Evolutionary conservation across 2,329 filamentous ascomycete genomes (phyloP), one percentile per base, ranked within the genome.

Genomic region (Pseudogymnoascus sp.): DNA sequence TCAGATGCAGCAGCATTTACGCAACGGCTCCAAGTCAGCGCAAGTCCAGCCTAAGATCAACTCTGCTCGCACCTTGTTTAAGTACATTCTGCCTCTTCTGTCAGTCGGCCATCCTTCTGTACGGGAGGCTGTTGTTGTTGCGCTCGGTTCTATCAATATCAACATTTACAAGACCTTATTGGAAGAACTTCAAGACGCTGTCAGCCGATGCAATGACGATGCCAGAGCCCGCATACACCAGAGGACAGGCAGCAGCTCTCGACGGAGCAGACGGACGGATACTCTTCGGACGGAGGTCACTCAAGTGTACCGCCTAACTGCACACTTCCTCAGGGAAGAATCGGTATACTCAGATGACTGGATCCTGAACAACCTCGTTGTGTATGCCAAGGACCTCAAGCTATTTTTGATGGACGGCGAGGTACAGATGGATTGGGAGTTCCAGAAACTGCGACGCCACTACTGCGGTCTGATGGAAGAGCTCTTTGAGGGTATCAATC

Each of bases 381-480:
- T 87, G 1, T 97, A 97, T 70, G 89, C 93, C 0, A 96, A 93
- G 71, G 93, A 97, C 66, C 79, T 99, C 37, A 93, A 96, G 65
- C 83, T 97, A 0, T 99, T 97, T 72, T 79, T 99, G 10, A 97
- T 95, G 80, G 95, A 99, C 70, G 88, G 89, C 13, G 93, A 97
- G 68, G 90, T 99, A 0, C 93, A 97, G 72, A 91, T 90, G 75
- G 92, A 99, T 70, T 93, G 92, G 85, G 90, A 93, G 65, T 97
- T 96, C 68, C 92, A 97, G 70, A 93, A 90, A 69, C 79, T 99
- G 33, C 85, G 95, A 46, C 90, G 91, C 2, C 91, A 97, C 72
- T 99, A 96, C 74, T 99, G 96, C 73, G 93, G 93, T 0, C 78
- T 99, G 42, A 88, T 97, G 76, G 93, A 99, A 72, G 90, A 93